Evolutionary conservation across 108 stramenopile species (phyloP), one percentile per base, ranked within the genome.

Genomic region (Schizochytrium sp.): DNA sequence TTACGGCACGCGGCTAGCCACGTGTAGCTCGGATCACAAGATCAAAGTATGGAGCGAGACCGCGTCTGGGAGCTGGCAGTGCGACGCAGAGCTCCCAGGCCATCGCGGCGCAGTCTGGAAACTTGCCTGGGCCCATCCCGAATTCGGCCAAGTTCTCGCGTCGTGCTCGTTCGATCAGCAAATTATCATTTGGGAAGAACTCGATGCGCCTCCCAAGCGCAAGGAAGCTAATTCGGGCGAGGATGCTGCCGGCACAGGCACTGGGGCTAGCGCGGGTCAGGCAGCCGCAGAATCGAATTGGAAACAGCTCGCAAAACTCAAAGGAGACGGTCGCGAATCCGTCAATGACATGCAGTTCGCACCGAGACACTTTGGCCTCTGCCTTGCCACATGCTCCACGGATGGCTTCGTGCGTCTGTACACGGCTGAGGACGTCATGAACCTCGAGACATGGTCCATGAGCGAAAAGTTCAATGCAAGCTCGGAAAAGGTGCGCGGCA

Each of bases 1-100:
- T 87, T 97, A 97, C 89, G 98, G 98, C 5, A 96, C 95, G 44
- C 96, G 98, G 5, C 95, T 98, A 72, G 98, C 98, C 47, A 97
- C 97, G 5, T 96, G 96, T 72, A 91, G 92, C 58, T 95, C 95
- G 8, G 97, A 98, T 92, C 95, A 95, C 5, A 95, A 94, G 47
- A 96, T 98, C 16, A 92, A 96, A 0, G 94, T 98, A 3, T 97
- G 97, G 96, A 88, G 25, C 55, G 60, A 44, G 43, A 53, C 34
- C 16, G 88, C 88, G n/a, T 60, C 57, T 48, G 95, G 95, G 93
- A 90, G 72, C 21, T 91, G 95, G 89, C 44, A 69, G 51, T 60
- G 87, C 19, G 57, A 89, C 19, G 87, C 91, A 19, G 92, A 87
- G 87, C 94, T 92, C 8, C 95, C 92, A 90, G 95, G 94, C 45